Evolutionary conservation across 2,329 filamentous ascomycete species (phyloP).

Genomic region (Metarhizium rileyi): DNA sequence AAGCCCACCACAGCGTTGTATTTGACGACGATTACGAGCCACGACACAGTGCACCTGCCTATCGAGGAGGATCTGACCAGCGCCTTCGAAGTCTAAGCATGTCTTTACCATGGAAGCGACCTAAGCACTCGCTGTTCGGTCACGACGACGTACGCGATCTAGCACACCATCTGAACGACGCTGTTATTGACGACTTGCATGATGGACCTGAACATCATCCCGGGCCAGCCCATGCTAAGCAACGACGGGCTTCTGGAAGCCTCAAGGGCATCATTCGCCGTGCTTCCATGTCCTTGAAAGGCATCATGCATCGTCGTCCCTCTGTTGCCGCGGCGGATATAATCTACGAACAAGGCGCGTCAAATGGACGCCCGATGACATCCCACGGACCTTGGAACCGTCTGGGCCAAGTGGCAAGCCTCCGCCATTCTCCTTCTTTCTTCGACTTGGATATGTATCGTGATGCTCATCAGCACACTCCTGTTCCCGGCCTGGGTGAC

Average conservation of each 20-base stretch:
- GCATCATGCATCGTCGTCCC: constrained; percentile 39
- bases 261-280: constrained; percentile 44
- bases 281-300: constrained; percentile 45
- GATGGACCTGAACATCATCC: constrained; percentile 14
- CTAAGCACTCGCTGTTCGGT: constrained; percentile 31
- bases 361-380: constrained; percentile 30
- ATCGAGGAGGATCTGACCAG: constrained; percentile 17
- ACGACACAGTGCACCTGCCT: not conserved
- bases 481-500: constrained; percentile 38
- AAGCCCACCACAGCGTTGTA: constrained; percentile 1
- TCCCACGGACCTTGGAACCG: constrained; percentile 41
- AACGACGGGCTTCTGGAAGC: constrained; percentile 18
- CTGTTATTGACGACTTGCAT: constrained; percentile 23
- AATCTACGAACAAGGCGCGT: constrained; percentile 17
- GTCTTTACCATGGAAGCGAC: constrained; percentile 39
- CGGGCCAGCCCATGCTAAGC: constrained; percentile 16
- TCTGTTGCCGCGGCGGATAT: constrained; percentile 28
- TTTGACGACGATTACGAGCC: constrained; percentile 6
- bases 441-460: constrained; percentile 29
- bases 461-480: constrained; percentile 20
- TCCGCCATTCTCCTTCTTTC: constrained; percentile 37
- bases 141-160: constrained; percentile 21
- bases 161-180: constrained; percentile 20
- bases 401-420: constrained; percentile 40
- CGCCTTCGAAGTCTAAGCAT: constrained; percentile 40